A percentile compares a stretch with the other conserved stretches of the same genome.
Evolutionary conservation across 108 stramenopile species (phyloP).

Genomic region (Pseudonitzschia multiseries): DNA sequence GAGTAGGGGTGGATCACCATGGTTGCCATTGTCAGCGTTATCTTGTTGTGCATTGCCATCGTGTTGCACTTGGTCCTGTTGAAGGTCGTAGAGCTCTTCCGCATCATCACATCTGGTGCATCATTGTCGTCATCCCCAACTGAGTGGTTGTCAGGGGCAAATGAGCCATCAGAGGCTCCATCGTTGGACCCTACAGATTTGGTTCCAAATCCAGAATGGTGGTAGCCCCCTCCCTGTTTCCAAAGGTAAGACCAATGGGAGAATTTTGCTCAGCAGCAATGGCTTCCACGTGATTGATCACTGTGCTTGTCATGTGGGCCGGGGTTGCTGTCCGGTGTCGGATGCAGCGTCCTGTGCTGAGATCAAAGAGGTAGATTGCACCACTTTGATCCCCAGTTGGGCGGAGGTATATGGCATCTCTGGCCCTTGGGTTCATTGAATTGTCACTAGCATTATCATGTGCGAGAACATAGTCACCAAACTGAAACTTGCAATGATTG

Average conservation of each 20-base stretch:
- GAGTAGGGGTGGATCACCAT: too few species aligned
- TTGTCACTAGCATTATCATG: not conserved
- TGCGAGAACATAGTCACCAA: not conserved
- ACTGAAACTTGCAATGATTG: not conserved
- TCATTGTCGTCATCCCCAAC: not conserved
- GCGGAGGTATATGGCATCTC: not conserved
- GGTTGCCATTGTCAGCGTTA: not conserved
- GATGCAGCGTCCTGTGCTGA: not conserved
- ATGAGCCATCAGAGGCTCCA: not conserved
- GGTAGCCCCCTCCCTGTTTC: not conserved
- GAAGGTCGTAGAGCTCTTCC: not conserved
- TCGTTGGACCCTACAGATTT: not conserved
- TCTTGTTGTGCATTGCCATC: not conserved
- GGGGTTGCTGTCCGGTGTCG: not conserved
- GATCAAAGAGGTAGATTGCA: not conserved
- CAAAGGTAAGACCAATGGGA: not conserved
- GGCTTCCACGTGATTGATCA: not conserved
- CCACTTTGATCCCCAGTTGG: not conserved
- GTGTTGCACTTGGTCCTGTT: too few species aligned
- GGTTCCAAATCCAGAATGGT: constrained; percentile 1
- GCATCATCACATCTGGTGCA: not conserved
- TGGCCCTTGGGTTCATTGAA: not conserved
- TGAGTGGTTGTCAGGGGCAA: not conserved
- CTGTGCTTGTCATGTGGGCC: not conserved
- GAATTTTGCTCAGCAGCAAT: not conserved